These are phyloP conservation scores for Puccinia novopanici DNA, from an alignment of 1,284 basidiomycete genomes.

Conservation along the genomic window DNA sequence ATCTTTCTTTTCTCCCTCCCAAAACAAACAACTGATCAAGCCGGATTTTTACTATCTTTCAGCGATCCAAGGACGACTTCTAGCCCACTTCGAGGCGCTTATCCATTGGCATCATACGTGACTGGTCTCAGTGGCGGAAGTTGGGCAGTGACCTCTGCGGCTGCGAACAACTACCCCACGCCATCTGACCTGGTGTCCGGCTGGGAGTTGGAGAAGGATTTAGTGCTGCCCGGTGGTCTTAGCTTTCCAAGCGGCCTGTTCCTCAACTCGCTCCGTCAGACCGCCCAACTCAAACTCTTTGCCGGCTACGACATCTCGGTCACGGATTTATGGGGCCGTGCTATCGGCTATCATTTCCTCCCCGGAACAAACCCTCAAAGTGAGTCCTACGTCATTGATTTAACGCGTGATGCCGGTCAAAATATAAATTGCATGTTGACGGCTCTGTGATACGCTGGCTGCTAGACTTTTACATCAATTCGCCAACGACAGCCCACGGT, in stretches of 20 bases:
- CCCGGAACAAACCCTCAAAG: slow-evolving; percentile 22
- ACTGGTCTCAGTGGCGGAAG: slow-evolving; percentile 58
- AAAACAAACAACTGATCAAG: not conserved
- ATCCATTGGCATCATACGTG: slow-evolving; percentile 57
- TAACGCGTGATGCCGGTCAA: too few relatives aligned
- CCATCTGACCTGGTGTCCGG: not conserved
- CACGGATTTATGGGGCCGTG: slow-evolving; percentile 31
- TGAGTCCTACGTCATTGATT: not conserved
- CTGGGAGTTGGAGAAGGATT: slow-evolving; percentile 30
- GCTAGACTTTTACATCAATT: slow-evolving; percentile 31
- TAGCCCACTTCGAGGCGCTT: slow-evolving; percentile 55
- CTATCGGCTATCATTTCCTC: slow-evolving; percentile 23
- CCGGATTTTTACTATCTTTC: not conserved
- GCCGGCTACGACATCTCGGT: slow-evolving; percentile 31
- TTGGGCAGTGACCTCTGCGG: slow-evolving; percentile 55
- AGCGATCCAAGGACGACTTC: slow-evolving; percentile 22
- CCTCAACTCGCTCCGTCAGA: slow-evolving; percentile 6
- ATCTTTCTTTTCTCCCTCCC: not conserved
- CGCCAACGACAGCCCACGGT: slow-evolving; percentile 22
- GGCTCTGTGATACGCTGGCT: too few relatives aligned
- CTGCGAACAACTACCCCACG: slow-evolving; percentile 56
- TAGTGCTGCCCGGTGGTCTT: slow-evolving; percentile 22
- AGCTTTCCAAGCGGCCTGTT: slow-evolving; percentile 1
- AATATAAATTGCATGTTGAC: not conserved
- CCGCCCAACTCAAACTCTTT: not conserved